These are phyloP conservation scores for Fusarium equiseti DNA, from an alignment of 2,329 filamentous ascomycete genomes.

Conservation along the genomic window DNA sequence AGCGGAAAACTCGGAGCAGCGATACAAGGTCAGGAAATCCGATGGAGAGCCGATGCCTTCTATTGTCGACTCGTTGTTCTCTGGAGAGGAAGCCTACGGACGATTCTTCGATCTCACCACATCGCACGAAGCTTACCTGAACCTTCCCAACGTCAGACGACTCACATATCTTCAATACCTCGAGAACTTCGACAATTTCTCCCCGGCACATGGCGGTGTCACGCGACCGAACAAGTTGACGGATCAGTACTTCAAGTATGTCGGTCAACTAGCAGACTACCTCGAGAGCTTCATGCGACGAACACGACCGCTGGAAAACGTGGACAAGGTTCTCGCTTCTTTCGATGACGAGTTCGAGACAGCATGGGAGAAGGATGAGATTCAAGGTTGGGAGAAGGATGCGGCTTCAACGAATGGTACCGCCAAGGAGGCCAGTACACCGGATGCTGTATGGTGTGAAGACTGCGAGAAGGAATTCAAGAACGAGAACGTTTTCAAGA, in stretches of 20 bases:
- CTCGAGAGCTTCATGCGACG: conserved; percentile 89
- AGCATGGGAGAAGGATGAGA: conserved; percentile 82
- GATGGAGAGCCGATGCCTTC: conserved; percentile 73
- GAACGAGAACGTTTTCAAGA: conserved; percentile 94
- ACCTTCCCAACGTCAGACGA: conserved; percentile 87
- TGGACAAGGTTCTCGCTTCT: conserved; percentile 78
- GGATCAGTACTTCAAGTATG: conserved; percentile 91
- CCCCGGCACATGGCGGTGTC: conserved; percentile 77
- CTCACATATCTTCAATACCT: conserved; percentile 93
- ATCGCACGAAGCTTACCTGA: conserved; percentile 89
- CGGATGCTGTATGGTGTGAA: conserved; percentile 84
- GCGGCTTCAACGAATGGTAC: conserved; percentile 52
- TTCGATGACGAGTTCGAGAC: conserved; percentile 89
- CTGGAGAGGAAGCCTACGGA: conserved; percentile 93
- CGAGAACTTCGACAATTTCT: conserved; percentile 89
- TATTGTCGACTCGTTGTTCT: conserved; percentile 91
- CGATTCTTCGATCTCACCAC: conserved; percentile 90
- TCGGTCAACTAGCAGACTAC: conserved; percentile 83
- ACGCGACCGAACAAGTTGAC: conserved; percentile 88
- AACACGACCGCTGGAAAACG: conserved; percentile 86
- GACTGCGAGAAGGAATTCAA: conserved; percentile 96
- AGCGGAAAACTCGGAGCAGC: conserved; percentile 92
- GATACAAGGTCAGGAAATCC: conserved; percentile 79
- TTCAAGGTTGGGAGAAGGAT: conserved; percentile 82
- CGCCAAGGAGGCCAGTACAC: conserved; percentile 51